phyloP scores from a whole-genome alignment of 2,329 filamentous ascomycete genomes.

The Lachnellula hyalina region DNA sequence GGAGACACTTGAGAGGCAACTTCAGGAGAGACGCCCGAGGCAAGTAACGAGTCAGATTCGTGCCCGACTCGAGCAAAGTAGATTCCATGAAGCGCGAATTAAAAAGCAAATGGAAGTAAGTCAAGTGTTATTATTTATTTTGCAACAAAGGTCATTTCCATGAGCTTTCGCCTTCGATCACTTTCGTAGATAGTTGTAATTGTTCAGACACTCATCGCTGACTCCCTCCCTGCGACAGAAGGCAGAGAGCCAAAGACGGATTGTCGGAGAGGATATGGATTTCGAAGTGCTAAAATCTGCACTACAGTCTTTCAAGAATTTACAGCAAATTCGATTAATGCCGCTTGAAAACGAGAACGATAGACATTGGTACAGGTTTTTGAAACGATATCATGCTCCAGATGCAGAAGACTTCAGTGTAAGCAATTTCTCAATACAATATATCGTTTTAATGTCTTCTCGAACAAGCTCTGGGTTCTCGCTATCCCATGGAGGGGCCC shows the following conservation, averaged over 20 bases:
- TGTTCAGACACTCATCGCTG: background rate
- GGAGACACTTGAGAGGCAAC: slow-evolving; percentile 3
- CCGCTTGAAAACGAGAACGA: slow-evolving; percentile 56
- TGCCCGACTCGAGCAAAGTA: background rate
- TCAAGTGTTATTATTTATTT: background rate
- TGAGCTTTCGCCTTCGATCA: too few species aligned
- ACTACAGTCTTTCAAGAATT: slow-evolving; percentile 45
- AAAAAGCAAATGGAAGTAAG: background rate
- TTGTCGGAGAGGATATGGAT: slow-evolving; percentile 21
- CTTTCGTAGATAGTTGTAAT: background rate
- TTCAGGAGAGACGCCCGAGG: slow-evolving; percentile 3
- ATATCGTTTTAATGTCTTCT: too few species aligned
- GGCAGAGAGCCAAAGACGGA: slow-evolving; percentile 22
- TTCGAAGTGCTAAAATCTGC: slow-evolving; percentile 17
- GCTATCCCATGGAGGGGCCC: too few species aligned
- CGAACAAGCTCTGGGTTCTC: too few species aligned
- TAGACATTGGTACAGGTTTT: slow-evolving; percentile 45
- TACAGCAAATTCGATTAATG: slow-evolving; percentile 61
- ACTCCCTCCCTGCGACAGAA: slow-evolving; percentile 7
- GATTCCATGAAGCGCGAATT: background rate
- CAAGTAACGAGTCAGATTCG: background rate
- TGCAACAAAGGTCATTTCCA: background rate
- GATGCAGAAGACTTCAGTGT: slow-evolving; percentile 38
- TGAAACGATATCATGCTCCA: slow-evolving; percentile 41
- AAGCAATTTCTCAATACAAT: too few species aligned